Evolutionary conservation across 2,329 filamentous ascomycete genomes (phyloP), one percentile per base, ranked within the genome.

Genomic region (Lizonia empirigonia): DNA sequence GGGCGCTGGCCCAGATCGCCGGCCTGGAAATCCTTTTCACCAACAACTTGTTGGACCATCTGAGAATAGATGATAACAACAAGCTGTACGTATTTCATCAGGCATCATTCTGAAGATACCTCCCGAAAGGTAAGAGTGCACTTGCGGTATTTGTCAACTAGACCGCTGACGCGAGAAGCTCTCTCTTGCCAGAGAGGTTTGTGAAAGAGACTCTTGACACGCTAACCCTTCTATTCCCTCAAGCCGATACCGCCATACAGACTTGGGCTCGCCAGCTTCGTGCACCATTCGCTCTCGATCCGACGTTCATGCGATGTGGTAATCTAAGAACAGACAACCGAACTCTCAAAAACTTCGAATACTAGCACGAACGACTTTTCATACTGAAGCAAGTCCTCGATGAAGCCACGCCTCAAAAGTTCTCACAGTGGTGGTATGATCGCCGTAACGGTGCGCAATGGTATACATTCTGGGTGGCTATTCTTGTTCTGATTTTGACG

Each of bases 401-500:
- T 52, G 74, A 4, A 50, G 65, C 38, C 69, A 75, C 7, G 58
- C 58, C 22, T 72, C 63, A 27, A 41, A 74, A 66, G 0, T 29
- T 79, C 1, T 62, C 61, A 0, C 72, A 78, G 36, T 78, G 72
- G 74, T 80, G 77, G 77, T 60, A 71, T 42, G 76, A 79, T 49
- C 53, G 71, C 4, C 55, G 77, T 1, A 75, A 76, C 23, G 67
- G 72, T 0, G 70, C 74, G 0, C 76, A 79, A 40, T 78, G 76
- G 75, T 78, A 74, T 39, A 77, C 74, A 1, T 76, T 79, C 41
- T 80, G 77, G 77, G 67, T 79, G 3, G 77, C 75, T 0, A 64
- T 78, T 1, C 35, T 64, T 2, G 64, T 70, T 1, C 50, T 77
- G 0, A 27, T 64, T 1, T 49, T 78, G 4, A 78, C 76, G 0